Conservation (phyloP, 106 monocot species). For the Narthecium ossifragum region DNA sequence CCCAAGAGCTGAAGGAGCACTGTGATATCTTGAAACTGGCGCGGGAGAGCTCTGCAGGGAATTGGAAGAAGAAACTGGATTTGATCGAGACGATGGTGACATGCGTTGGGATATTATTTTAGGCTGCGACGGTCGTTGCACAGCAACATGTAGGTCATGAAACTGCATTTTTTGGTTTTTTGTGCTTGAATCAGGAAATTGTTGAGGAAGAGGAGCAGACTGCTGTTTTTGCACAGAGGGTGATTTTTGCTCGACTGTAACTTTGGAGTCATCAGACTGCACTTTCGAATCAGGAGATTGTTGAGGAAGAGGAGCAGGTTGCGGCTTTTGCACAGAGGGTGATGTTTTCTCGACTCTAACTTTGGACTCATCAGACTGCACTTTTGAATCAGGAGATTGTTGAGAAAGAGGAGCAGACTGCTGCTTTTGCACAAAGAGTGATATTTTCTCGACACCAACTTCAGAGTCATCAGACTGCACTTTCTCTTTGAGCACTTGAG, state of each 20-base stretch:
- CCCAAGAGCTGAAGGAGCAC: conserved; percentile 59
- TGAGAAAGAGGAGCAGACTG: neutral
- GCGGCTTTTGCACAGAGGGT: too few relatives aligned
- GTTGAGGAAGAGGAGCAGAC: conserved; percentile 1
- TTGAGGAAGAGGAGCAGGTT: conserved; percentile 1
- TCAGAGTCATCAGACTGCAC: conserved; percentile 8
- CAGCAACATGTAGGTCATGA: conserved; percentile 6
- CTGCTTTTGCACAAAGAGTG: neutral
- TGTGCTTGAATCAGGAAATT: conserved; percentile 13
- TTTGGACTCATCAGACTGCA: too few relatives aligned
- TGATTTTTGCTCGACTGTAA: too few relatives aligned
- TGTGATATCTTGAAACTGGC: conserved; percentile 45
- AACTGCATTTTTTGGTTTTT: conserved; percentile 16
- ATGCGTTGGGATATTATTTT: conserved; percentile 23
- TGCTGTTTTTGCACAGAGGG: too few relatives aligned
- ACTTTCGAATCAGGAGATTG: conserved; percentile 16
- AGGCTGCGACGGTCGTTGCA: conserved; percentile 17
- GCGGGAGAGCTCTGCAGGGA: conserved; percentile 23
- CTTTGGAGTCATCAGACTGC: too few relatives aligned
- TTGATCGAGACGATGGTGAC: conserved; percentile 26
- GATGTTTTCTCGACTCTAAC: too few relatives aligned
- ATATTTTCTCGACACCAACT: conserved; percentile 4
- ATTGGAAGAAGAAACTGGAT: conserved; percentile 22
- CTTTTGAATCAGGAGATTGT: conserved; percentile 16
- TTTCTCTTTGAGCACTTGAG: conserved; percentile 1